Conservation (phyloP, 257 asterid species). For the Agastache rugosa region DNA sequence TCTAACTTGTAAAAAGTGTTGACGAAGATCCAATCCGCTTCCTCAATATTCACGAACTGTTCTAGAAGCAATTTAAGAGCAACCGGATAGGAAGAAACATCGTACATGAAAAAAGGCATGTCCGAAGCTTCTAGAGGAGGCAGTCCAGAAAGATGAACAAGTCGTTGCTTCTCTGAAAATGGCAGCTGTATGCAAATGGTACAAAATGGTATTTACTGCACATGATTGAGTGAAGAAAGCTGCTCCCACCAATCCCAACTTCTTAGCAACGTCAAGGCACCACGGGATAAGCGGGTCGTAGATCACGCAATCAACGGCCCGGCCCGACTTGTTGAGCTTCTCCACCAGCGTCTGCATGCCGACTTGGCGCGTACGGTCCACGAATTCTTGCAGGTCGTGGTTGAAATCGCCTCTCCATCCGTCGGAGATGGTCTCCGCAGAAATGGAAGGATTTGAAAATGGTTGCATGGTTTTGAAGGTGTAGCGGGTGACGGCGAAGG, state of each 20-base stretch:
- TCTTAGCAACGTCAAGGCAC: conserved; percentile 1
- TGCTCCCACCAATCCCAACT: background rate
- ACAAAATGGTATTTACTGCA: background rate
- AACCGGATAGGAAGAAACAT: background rate
- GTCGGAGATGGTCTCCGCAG: background rate
- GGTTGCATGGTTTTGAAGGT: background rate
- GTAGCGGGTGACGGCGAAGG: background rate
- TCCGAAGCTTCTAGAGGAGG: background rate
- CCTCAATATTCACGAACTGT: background rate
- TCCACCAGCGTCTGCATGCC: background rate
- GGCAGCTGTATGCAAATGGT: background rate
- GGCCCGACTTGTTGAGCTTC: background rate
- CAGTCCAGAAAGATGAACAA: no score
- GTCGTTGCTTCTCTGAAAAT: background rate
- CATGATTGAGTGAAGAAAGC: background rate
- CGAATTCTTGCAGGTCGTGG: background rate
- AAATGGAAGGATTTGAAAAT: background rate
- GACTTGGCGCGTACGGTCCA: background rate
- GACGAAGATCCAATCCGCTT: background rate
- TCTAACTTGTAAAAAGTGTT: background rate
- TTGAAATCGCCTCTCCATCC: background rate
- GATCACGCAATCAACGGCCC: background rate
- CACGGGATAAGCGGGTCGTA: background rate
- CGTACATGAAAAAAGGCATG: background rate
- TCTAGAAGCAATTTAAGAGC: background rate